These are phyloP conservation scores for Penicillium sp. DNA, from an alignment of 2,329 filamentous ascomycete species.

Conservation along the genomic window DNA sequence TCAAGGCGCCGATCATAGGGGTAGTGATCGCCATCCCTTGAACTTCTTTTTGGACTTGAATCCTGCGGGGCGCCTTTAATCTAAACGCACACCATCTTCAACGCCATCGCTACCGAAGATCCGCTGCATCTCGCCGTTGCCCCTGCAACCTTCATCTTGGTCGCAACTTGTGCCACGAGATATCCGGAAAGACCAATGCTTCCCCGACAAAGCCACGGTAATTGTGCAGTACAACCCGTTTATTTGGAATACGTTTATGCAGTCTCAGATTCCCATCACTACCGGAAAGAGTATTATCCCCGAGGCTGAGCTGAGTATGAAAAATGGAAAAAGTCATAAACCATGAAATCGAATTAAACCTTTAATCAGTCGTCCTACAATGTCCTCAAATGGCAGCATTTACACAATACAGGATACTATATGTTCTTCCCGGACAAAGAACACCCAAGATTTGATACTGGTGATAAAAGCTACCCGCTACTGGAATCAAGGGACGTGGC, in stretches of 20 bases:
- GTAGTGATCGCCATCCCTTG: slow-evolving; percentile 20
- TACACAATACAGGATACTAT: background rate
- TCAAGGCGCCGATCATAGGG: slow-evolving; percentile 7
- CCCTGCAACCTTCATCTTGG: slow-evolving; percentile 6
- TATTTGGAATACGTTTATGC: background rate
- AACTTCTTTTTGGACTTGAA: slow-evolving; percentile 4
- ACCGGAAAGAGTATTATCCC: background rate
- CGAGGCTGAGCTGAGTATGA: background rate
- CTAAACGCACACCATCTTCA: slow-evolving; percentile 12
- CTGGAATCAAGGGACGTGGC: background rate
- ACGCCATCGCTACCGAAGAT: slow-evolving; percentile 4
- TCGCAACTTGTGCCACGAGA: background rate
- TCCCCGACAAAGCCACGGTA: background rate
- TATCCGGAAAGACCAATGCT: background rate
- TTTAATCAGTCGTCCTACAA: background rate
- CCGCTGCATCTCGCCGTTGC: slow-evolving; percentile 8
- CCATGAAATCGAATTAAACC: background rate
- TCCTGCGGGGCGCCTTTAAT: slow-evolving; percentile 4
- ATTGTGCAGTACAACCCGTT: background rate
- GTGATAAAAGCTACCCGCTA: background rate
- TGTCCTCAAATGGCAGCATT: background rate
- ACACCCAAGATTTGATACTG: background rate
- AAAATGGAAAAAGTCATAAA: background rate
- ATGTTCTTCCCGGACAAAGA: background rate
- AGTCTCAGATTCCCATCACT: slow-evolving; percentile 1